Evolutionary conservation across 805 yeast genomes (phyloP), one percentile per base, ranked within the genome.

Genomic region (Gaillardinia entomophila): DNA sequence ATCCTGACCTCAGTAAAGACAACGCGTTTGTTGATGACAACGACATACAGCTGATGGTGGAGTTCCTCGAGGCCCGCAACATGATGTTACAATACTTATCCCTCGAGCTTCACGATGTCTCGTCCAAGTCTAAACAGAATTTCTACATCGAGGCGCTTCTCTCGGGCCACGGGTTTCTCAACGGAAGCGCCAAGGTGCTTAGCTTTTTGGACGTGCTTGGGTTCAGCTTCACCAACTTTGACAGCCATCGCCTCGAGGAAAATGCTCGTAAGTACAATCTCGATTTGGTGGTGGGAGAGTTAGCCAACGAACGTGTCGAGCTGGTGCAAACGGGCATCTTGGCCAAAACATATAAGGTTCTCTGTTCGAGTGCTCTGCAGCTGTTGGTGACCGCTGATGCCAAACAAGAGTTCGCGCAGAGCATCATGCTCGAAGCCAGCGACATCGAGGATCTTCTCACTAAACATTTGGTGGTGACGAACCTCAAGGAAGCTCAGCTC

Each of bases 191-290:
- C 0, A 79, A 75, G 38, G 61, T 85, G 1, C 63, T 87, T 34
- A 73, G 79, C 22, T 78, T 82, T 37, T 62, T 89, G 45, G 95
- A 86, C 55, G 42, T 43, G 12, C 63, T 81, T 4, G 84, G 82
- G 46, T 77, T 77, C 42, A 65, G 71, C 32, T 67, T 68, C 28
- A 51, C 44, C 25, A 62, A 67, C 35, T 62, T 71, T 34, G 73
- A 71, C 33, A 61, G 65, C 12, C 57, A 64, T 26, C 60, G 60
- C n/a, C 48, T 51, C 26, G 55, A 53, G 26, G 35, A 34, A 16
- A 58, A 53, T 33, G 48, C 49, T 16, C 36, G 35, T 15, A 50
- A 52, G 24, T 63, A 48, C 37, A 48, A 59, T 35, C 38, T 65
- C 34, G 43, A 45, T 10, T 35, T 39, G 14, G 66, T 79, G 26